Evolutionary conservation across 75 land plant species (phyloP), one percentile per base, ranked within the genome.

Genomic region (Gnetum montanum): DNA sequence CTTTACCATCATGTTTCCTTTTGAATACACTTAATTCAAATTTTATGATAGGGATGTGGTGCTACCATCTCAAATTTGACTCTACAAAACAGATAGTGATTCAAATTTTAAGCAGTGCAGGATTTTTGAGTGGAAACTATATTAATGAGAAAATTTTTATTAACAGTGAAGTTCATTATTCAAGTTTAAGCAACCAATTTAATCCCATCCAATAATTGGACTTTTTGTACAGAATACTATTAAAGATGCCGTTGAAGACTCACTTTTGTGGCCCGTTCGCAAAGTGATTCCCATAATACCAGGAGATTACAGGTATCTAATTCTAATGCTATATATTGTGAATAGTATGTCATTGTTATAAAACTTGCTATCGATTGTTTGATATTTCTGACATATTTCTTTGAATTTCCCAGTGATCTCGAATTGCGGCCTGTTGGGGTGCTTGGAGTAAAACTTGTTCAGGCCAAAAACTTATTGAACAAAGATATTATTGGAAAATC

Each of bases 241-340:
- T 18, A 57, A 58, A 26, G 71, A 77, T 70, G 82, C 98, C 24
- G 64, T 94, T 43, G 83, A 82, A 64, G 98, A 94, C 56, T 80
- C 91, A n/a, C 58, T 94, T 19, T 69, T 74, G n/a, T 94, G 98
- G 98, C 98, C 98, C 15, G 81, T 80, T 44, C 66, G 98, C 8
- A 74, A 79, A 57, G 60, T 81, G 46, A 51, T 94, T 44, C 87
- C 84, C 19, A 86, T 94, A 34, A 41, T 94, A 30, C 88, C 98
- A 36, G 98, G 98, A 3, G 85, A 94, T 62, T 85, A 80, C 62
- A 79, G 84, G 93, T 85, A 59, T n/a, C n/a, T n/a, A n/a, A n/a
- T 40, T 25, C n/a, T 18, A 18, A 13, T 34, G 35, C 5, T 3
- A 31, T 46, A 4, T 16, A 4, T 41, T 58, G 30, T 23, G 19